phyloP scores from a whole-genome alignment of 345 rosid genomes.

The Aethionema arabicum region DNA sequence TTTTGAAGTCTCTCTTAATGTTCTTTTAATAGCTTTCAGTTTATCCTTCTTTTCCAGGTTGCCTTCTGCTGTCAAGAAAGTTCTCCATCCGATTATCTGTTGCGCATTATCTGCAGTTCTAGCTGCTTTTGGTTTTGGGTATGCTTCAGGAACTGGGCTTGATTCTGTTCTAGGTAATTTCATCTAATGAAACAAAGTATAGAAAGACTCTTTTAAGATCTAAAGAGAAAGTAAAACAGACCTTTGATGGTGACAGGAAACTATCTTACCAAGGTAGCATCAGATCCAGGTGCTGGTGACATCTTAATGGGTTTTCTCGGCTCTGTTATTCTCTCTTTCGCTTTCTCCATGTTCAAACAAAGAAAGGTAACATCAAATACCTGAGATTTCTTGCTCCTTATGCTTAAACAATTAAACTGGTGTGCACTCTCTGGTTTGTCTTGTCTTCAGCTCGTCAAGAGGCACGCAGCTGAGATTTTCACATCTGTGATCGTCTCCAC shows the following conservation, averaged over 20 bases:
- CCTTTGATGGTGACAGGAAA: constrained; percentile 44
- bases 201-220: not conserved
- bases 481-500: constrained; percentile 76
- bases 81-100: constrained; percentile 86
- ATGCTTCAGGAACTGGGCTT: constrained; percentile 70
- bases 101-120: constrained; percentile 81
- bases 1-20: not conserved
- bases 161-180: constrained; percentile 77
- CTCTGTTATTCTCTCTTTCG: constrained; percentile 88
- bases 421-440: constrained; percentile 5
- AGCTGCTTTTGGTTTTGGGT: constrained; percentile 81
- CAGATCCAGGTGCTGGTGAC: constrained; percentile 97
- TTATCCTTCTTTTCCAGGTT: constrained; percentile 46
- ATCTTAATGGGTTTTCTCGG: constrained; percentile 92
- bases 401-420: not conserved
- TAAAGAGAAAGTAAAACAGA: not conserved
- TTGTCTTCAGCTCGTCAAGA: constrained; percentile 77
- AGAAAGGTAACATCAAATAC: constrained; percentile 60
- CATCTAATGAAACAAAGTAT: not conserved
- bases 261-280: constrained; percentile 74
- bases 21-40: constrained; percentile 1
- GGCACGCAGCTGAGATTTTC: constrained; percentile 96
- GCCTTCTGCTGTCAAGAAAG: constrained; percentile 68
- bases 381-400: constrained; percentile 4
- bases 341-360: constrained; percentile 97